Evolutionary conservation across 148 eudicot species (phyloP).

Genomic region (Dysphania ambrosioides): DNA sequence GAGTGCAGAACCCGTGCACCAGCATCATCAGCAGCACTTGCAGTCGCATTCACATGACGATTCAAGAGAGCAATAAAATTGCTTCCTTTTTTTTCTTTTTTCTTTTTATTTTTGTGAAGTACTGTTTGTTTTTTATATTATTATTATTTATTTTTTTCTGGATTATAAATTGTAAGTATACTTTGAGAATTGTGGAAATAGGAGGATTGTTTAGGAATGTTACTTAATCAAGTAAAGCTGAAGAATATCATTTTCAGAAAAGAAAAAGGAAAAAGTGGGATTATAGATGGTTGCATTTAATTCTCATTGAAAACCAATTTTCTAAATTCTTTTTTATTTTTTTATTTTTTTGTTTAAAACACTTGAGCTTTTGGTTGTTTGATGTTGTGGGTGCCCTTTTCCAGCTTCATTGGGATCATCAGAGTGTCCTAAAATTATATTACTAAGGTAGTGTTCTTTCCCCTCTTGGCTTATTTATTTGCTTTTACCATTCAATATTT

Average conservation of each 20-base stretch:
- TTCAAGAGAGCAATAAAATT: conserved; percentile 55
- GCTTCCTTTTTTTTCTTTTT: too few relatives aligned
- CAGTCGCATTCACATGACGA: conserved; percentile 54
- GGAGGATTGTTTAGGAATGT: conserved; percentile 25
- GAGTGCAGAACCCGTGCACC: too few relatives aligned
- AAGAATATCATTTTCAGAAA: conserved; percentile 19
- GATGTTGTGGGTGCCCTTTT: conserved; percentile 22
- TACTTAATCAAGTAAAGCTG: conserved; percentile 25
- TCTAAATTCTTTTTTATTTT: neutral
- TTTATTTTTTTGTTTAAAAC: too few relatives aligned
- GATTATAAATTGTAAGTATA: conserved; percentile 16
- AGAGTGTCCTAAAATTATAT: too few relatives aligned
- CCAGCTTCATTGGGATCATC: conserved; percentile 35
- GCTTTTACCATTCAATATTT: neutral
- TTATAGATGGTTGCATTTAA: conserved; percentile 19
- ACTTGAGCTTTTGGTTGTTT: neutral
- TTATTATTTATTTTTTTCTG: conserved; percentile 17
- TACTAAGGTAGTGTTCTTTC: too few relatives aligned
- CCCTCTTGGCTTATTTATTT: too few relatives aligned
- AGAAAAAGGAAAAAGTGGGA: neutral
- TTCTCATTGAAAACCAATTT: neutral
- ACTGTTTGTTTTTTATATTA: conserved; percentile 3
- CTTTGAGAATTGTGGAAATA: conserved; percentile 17
- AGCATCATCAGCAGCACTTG: conserved; percentile 36
- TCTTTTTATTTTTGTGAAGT: conserved; percentile 3